These are phyloP conservation scores for Sphagnum contortum DNA, from an alignment of 225 moss, liverwort and hornwort genomes.

Conservation along the genomic window DNA sequence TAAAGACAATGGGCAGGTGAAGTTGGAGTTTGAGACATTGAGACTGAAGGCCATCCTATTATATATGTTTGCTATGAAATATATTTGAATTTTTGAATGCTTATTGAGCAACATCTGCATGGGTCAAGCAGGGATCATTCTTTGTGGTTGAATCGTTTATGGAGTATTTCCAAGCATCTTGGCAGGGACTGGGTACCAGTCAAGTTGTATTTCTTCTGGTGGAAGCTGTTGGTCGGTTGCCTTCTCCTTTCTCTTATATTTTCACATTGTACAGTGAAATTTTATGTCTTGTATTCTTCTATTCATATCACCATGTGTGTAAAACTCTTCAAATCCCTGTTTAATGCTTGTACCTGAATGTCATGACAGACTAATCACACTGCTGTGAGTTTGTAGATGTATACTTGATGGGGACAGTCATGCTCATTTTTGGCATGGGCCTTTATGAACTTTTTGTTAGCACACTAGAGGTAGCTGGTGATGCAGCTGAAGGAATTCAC, in stretches of 20 bases:
- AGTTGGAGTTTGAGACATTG: too few relatives aligned
- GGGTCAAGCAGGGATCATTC: constrained; percentile 61
- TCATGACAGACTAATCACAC: background rate
- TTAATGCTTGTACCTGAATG: too few relatives aligned
- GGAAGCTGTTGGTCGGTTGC: constrained; percentile 71
- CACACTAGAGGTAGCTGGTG: constrained; percentile 51
- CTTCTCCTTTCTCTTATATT: background rate
- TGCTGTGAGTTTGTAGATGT: constrained; percentile 40
- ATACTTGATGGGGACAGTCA: constrained; percentile 97
- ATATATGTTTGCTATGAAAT: too few relatives aligned
- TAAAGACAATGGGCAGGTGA: too few relatives aligned
- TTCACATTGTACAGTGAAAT: too few relatives aligned
- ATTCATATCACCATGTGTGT: too few relatives aligned
- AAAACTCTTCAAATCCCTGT: too few relatives aligned
- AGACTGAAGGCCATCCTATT: too few relatives aligned
- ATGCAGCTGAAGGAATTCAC: constrained; percentile 14
- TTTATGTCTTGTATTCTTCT: too few relatives aligned
- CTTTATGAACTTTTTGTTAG: constrained; percentile 95
- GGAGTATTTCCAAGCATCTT: constrained; percentile 66
- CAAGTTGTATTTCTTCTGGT: constrained; percentile 95
- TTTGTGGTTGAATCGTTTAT: constrained; percentile 54
- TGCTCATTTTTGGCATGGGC: constrained; percentile 99
- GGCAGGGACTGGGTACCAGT: constrained; percentile 61
- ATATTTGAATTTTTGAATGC: background rate
- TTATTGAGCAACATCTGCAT: background rate